A percentile compares a stretch with the other conserved stretches of the same genome.
Evolutionary conservation across 345 rosid genomes (phyloP).

Genomic region (Ailanthus altissimus): DNA sequence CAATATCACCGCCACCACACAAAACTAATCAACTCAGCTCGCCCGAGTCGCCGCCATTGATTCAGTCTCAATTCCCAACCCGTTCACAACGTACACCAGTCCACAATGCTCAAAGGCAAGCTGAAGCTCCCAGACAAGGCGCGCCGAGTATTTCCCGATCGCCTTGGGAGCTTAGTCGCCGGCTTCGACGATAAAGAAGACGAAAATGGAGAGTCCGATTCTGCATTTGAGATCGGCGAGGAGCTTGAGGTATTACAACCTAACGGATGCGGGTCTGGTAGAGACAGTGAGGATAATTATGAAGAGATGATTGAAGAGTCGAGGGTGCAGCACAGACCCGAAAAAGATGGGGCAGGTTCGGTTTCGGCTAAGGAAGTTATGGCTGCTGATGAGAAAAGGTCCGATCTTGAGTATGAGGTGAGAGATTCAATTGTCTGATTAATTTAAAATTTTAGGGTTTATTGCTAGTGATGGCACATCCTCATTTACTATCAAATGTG

Average conservation of each 20-base stretch:
- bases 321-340: conserved; percentile 23
- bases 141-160: conserved; percentile 44
- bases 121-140: conserved; percentile 51
- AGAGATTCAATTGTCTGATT: conserved; percentile 12
- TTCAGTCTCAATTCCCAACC: conserved; percentile 23
- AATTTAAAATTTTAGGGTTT: no score
- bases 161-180: conserved; percentile 53
- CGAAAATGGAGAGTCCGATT: conserved; percentile 30
- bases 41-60: conserved; percentile 13
- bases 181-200: conserved; percentile 40
- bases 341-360: conserved; percentile 31
- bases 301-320: conserved; percentile 21
- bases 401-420: conserved; percentile 62
- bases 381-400: conserved; percentile 64
- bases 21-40: conserved; percentile 6
- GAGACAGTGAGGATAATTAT: conserved; percentile 27
- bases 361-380: conserved; percentile 41
- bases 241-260: conserved; percentile 60
- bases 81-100: not conserved
- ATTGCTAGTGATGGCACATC: no score
- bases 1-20: conserved; percentile 13
- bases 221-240: conserved; percentile 46
- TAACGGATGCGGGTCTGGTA: conserved; percentile 33
- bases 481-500: no score
- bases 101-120: conserved; percentile 53